These are phyloP conservation scores for Phaeotremella skinneri DNA, from an alignment of 768 basidiomycete genomes.

Conservation along the genomic window DNA sequence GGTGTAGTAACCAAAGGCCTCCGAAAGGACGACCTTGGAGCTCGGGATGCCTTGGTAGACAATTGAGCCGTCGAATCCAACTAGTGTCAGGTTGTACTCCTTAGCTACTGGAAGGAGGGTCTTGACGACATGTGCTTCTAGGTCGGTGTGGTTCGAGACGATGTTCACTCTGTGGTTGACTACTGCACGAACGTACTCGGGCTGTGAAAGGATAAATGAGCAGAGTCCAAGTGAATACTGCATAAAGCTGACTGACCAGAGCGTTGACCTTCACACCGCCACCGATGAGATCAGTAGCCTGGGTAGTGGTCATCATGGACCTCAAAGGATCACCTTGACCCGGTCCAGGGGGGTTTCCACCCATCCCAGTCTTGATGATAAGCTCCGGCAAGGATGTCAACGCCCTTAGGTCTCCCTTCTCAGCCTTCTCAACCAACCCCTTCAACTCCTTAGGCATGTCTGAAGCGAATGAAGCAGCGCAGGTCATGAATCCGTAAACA, in stretches of 20 bases:
- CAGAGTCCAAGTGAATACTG: neutral
- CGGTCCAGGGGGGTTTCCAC: conserved; percentile 18
- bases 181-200: conserved; percentile 40
- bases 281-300: conserved; percentile 66
- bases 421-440: conserved; percentile 24
- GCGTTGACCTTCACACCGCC: conserved; percentile 65
- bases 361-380: conserved; percentile 22
- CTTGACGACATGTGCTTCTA: conserved; percentile 27
- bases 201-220: conserved; percentile 21
- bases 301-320: conserved; percentile 55
- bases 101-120: conserved; percentile 35
- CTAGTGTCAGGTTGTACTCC: conserved; percentile 38
- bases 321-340: conserved; percentile 29
- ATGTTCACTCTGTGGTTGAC: conserved; percentile 49
- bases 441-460: conserved; percentile 54
- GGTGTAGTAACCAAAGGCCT: conserved; percentile 33
- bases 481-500: conserved; percentile 57
- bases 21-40: conserved; percentile 18
- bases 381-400: conserved; percentile 52
- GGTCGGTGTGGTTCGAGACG: conserved; percentile 37
- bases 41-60: conserved; percentile 14
- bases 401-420: conserved; percentile 54
- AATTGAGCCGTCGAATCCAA: conserved; percentile 29
- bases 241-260: conserved; percentile 49
- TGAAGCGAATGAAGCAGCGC: conserved; percentile 63